Percentiles rank a stretch among this genome's conserved stretches.
Evolutionary conservation across 176 grass and related monocot species (phyloP).

Genomic region (Carex littledalei): DNA sequence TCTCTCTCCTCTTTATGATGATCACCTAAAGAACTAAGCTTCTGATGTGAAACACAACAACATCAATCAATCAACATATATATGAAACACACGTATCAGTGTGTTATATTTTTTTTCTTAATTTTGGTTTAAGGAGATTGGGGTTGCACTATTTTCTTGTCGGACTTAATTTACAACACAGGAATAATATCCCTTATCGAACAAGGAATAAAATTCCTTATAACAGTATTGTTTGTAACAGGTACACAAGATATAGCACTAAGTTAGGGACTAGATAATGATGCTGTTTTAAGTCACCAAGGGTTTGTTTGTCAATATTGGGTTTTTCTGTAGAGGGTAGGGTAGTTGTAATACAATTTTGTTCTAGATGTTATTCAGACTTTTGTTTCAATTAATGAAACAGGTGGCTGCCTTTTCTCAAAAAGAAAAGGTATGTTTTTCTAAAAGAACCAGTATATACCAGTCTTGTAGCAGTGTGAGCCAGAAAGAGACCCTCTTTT

Average conservation of each 20-base stretch:
- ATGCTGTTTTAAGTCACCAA: neutral
- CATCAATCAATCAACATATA: neutral
- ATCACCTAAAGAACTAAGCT: conserved; percentile 35
- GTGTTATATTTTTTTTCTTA: no score
- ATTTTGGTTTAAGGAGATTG: neutral
- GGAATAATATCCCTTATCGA: neutral
- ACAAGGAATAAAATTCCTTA: neutral
- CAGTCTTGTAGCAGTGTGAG: neutral
- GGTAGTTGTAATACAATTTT: neutral
- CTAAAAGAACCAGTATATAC: neutral
- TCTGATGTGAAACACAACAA: conserved; percentile 23
- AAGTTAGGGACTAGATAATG: neutral
- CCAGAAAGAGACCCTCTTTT: neutral
- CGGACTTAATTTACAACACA: neutral
- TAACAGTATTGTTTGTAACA: neutral
- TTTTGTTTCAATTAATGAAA: no score
- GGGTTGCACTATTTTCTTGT: conserved; percentile 3
- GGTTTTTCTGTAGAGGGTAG: neutral
- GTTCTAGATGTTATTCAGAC: neutral
- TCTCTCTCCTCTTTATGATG: conserved; percentile 31
- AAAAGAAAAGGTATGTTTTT: neutral
- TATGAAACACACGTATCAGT: neutral
- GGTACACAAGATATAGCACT: neutral
- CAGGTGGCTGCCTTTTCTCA: neutral
- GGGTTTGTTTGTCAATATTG: neutral